A percentile compares a stretch with the other conserved stretches of the same genome.
Evolutionary conservation across 768 basidiomycete genomes (phyloP).

Genomic region (Suillus americanus): DNA sequence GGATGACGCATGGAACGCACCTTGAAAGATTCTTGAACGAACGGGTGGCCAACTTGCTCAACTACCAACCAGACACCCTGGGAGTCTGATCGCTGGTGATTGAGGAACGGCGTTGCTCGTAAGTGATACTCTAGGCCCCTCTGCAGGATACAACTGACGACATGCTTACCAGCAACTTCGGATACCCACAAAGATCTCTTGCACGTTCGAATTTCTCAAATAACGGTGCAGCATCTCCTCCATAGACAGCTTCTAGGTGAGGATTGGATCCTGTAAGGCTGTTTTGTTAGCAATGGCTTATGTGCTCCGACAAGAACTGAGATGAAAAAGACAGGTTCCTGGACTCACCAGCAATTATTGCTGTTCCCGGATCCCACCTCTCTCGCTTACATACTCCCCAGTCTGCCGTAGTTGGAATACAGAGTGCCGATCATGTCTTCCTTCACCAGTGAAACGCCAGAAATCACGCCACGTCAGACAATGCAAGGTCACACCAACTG

Average conservation of each 20-base stretch:
- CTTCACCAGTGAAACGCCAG: not conserved
- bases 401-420: not conserved
- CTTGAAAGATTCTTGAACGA: not conserved
- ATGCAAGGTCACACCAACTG: not conserved
- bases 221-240: not conserved
- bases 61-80: not conserved
- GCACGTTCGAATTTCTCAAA: not conserved
- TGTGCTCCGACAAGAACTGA: not conserved
- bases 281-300: not conserved
- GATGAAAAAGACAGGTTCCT: not conserved
- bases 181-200: not conserved
- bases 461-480: too few species aligned
- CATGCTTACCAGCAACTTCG: not conserved
- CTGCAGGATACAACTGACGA: not conserved
- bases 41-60: not conserved
- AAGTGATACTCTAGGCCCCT: not conserved
- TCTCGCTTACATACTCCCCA: not conserved
- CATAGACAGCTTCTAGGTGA: not conserved
- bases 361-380: not conserved
- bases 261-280: not conserved
- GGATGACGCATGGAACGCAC: not conserved
- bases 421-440: not conserved
- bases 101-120: not conserved
- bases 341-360: not conserved
- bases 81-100: not conserved